phyloP scores from a whole-genome alignment of 306 rosid species.

The Glycine soja region DNA sequence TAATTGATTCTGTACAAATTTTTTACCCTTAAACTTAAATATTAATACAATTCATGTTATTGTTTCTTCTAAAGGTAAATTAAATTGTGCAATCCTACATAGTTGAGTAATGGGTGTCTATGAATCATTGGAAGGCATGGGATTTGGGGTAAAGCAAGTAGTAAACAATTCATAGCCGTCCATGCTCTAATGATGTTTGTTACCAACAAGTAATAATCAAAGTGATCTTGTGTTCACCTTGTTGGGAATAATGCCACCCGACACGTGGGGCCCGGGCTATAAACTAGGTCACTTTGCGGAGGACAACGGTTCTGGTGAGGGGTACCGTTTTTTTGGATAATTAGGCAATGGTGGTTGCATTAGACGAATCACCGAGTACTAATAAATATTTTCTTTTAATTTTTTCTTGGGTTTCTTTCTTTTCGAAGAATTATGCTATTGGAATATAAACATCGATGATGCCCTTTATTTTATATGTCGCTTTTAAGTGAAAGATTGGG shows the following conservation, averaged over 20 bases:
- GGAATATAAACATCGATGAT: constrained; percentile 6
- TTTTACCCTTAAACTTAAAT: neutral
- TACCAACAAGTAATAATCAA: constrained; percentile 22
- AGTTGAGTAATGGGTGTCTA: constrained; percentile 28
- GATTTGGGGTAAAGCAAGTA: constrained; percentile 30
- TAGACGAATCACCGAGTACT: neutral
- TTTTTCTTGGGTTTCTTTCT: neutral
- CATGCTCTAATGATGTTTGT: constrained; percentile 40
- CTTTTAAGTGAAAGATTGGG: neutral
- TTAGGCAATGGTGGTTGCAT: constrained; percentile 46
- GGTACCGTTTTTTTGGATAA: constrained; percentile 21
- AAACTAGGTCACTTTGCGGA: constrained; percentile 56
- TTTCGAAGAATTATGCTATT: neutral
- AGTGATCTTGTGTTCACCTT: constrained; percentile 41
- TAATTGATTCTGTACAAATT: neutral
- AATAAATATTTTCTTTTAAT: neutral
- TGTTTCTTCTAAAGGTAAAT: too few species aligned
- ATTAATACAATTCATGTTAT: neutral
- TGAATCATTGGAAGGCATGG: constrained; percentile 41
- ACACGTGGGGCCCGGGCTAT: constrained; percentile 66
- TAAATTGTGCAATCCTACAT: too few species aligned
- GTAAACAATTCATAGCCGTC: constrained; percentile 47
- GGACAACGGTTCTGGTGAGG: constrained; percentile 52
- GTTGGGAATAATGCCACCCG: constrained; percentile 60
- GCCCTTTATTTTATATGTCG: neutral